phyloP scores from a whole-genome alignment of 257 asterid species.

The Salvia hispanica region DNA sequence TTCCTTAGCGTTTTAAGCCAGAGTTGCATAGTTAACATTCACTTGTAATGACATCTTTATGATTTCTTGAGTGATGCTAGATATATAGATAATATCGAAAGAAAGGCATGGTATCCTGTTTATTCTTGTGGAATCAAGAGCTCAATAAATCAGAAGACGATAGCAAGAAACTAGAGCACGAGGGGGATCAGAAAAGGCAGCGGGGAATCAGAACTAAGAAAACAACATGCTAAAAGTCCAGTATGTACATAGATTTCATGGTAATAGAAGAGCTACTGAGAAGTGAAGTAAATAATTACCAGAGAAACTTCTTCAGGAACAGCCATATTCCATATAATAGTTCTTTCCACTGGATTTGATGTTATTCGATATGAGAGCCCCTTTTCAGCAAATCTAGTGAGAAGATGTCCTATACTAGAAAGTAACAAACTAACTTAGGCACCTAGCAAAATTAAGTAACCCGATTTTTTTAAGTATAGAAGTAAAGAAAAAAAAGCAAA shows the following conservation, averaged over 20 bases:
- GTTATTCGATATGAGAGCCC: conserved; percentile 71
- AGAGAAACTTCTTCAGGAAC: conserved; percentile 65
- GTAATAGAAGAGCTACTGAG: conserved; percentile 26
- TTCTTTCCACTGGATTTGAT: conserved; percentile 73
- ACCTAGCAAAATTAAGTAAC: conserved; percentile 30
- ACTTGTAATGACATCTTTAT: conserved; percentile 10
- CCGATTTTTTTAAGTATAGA: neutral
- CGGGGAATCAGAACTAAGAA: conserved; percentile 3
- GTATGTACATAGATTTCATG: neutral
- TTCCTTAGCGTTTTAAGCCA: neutral
- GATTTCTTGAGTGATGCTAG: neutral
- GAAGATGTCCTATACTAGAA: conserved; percentile 72
- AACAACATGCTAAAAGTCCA: conserved; percentile 11
- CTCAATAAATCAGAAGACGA: conserved; percentile 11
- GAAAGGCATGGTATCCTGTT: neutral
- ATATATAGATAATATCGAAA: conserved; percentile 3
- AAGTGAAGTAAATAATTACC: conserved; percentile 49
- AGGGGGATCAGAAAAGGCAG: conserved; percentile 16
- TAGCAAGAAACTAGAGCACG: conserved; percentile 18
- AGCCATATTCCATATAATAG: conserved; percentile 77
- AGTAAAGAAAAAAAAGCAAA: neutral
- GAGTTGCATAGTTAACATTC: conserved; percentile 3
- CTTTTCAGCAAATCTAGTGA: conserved; percentile 81
- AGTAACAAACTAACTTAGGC: conserved; percentile 36
- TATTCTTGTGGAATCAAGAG: conserved; percentile 22